Evolutionary conservation across 1,139 yeast species (phyloP), one percentile per base, ranked within the genome.

Genomic region (Nakaseomyces delphensis): DNA sequence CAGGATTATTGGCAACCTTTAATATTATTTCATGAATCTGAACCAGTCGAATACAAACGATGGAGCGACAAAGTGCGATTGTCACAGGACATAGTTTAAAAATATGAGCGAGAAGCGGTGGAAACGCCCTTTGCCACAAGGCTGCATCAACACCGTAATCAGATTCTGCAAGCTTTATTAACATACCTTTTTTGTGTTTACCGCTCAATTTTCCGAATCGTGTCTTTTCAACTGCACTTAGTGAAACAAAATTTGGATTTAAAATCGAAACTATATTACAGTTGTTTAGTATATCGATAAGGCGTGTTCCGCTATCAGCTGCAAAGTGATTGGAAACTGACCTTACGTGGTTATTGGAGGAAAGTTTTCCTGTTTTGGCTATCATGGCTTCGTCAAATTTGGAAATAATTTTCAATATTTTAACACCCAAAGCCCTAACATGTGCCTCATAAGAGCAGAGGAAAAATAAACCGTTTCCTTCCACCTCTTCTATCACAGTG

Each of bases 141-240:
- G 98, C 95, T 1, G 95, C 80, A 61, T 93, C 98, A 8, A 91
- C 89, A 2, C 97, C 96, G 56, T 87, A 83, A 48, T 84, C 95
- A 2, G 95, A 83, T 53, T 85, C 96, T 0, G 95, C 96, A 11
- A 91, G 65, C 42, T 78, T 71, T 0, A 83, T 69, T 19, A 93
- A 64, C 2, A 84, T 73, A 25, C 83, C 83, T 46, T 77, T 76
- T 48, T 73, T 65, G 27, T 64, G 67, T 50, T 76, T 79, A 39
- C 70, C 69, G 46, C 74, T 76, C 39, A 91, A 63, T 53, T 83
- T 83, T 1, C 78, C 56, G 14, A 89, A 66, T 37, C 96, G 66
- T 16, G 79, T 76, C 38, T 83, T 70, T 61, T 93, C 98, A 0
- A 96, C 95, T 41, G 74, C 76, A 62, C 94, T 85, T 40, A 89